Conservation (phyloP, 208 protist species). For the Acanthamoeba healyi region DNA sequence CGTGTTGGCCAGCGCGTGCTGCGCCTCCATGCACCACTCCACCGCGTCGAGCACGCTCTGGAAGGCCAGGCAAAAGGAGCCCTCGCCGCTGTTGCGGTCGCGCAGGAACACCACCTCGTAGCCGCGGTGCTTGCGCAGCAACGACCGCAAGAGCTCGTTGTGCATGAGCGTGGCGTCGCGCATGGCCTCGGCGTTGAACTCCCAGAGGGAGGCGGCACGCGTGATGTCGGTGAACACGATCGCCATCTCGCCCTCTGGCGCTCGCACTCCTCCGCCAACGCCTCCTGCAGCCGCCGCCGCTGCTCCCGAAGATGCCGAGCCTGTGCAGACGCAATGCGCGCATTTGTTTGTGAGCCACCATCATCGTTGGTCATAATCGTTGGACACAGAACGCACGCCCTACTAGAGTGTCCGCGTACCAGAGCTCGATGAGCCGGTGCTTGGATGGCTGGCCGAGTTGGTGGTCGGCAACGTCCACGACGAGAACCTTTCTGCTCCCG, state of each 20-base stretch:
- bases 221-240: conserved; percentile 15
- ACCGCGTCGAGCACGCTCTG: background rate
- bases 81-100: conserved; percentile 31
- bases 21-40: background rate
- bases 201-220: conserved; percentile 12
- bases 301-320: no score
- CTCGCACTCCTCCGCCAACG: background rate
- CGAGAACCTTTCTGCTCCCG: background rate
- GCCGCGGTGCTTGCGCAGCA: conserved; percentile 10
- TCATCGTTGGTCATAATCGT: no score
- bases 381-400: no score
- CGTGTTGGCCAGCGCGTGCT: background rate
- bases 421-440: background rate
- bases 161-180: conserved; percentile 28
- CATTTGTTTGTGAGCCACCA: no score
- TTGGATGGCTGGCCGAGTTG: background rate
- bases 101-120: conserved; percentile 12
- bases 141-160: background rate
- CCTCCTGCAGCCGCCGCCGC: background rate
- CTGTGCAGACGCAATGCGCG: background rate
- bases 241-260: conserved; percentile 13
- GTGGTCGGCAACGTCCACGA: background rate
- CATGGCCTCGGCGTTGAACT: conserved; percentile 52
- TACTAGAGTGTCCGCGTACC: background rate
- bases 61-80: conserved; percentile 47